phyloP scores from a whole-genome alignment of 2,329 filamentous ascomycete species.

The Beauveria pseudobassiana region DNA sequence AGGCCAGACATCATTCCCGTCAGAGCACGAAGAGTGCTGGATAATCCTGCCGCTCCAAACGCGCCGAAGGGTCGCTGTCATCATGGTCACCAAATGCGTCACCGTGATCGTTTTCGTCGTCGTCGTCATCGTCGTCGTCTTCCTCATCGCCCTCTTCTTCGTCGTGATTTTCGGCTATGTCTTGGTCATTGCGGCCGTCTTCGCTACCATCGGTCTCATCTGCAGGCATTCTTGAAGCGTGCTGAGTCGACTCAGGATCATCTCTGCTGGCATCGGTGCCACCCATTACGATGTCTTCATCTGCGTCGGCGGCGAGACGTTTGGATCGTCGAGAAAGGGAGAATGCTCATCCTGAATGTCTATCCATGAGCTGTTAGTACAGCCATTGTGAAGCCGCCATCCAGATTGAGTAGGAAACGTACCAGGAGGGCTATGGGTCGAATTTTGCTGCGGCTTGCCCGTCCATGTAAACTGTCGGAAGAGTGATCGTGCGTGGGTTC shows the following conservation, averaged over 20 bases:
- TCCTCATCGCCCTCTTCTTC: slow-evolving; percentile 13
- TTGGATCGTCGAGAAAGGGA: slow-evolving; percentile 42
- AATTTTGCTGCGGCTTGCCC: slow-evolving; percentile 4
- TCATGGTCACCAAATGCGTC: slow-evolving; percentile 57
- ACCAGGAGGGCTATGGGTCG: not conserved
- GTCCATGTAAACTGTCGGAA: not conserved
- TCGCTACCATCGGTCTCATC: slow-evolving; percentile 12
- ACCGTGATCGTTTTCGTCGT: slow-evolving; percentile 38
- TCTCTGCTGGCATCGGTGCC: slow-evolving; percentile 53
- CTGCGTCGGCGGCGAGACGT: slow-evolving; percentile 43
- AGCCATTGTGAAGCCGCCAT: not conserved
- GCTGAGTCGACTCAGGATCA: slow-evolving; percentile 33
- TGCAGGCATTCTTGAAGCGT: slow-evolving; percentile 26
- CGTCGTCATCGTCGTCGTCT: slow-evolving; percentile 30
- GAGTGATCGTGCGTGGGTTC: not conserved
- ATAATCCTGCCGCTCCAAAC: slow-evolving; percentile 66
- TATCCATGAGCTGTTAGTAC: not conserved
- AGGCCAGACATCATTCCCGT: slow-evolving; percentile 89
- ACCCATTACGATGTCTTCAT: slow-evolving; percentile 64
- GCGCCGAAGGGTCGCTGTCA: slow-evolving; percentile 55
- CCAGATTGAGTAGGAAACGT: not conserved
- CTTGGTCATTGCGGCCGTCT: not conserved
- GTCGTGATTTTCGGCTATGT: not conserved
- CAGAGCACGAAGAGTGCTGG: slow-evolving; percentile 75
- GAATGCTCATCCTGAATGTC: slow-evolving; percentile 14